Evolutionary conservation across 768 basidiomycete genomes (phyloP).

Genomic region (Xanthoconium purpureum): DNA sequence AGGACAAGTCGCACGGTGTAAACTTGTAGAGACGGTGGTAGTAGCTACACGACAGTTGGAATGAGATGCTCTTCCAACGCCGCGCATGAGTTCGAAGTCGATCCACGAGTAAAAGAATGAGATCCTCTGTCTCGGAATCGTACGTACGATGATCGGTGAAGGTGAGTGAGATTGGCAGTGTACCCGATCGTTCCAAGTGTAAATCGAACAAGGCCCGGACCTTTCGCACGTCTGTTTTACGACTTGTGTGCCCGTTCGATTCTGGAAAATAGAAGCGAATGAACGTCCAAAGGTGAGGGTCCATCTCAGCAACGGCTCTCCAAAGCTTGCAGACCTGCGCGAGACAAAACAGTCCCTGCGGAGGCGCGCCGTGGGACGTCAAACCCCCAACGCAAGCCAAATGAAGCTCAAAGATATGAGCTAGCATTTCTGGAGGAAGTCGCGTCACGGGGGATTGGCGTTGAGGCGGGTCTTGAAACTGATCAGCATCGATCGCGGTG

Average conservation of each 20-base stretch:
- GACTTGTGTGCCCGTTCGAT: neutral
- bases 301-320: slow-evolving; percentile 3
- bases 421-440: slow-evolving; percentile 36
- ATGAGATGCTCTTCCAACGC: slow-evolving; percentile 1
- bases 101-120: slow-evolving; percentile 12
- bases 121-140: neutral
- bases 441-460: slow-evolving; percentile 4
- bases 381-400: neutral
- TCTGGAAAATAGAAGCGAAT: slow-evolving; percentile 12
- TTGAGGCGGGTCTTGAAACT: neutral
- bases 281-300: slow-evolving; percentile 17
- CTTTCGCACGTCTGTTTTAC: neutral
- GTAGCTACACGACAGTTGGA: slow-evolving; percentile 9
- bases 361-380: too few relatives aligned
- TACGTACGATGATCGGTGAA: slow-evolving; percentile 5
- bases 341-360: neutral
- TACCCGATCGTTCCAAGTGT: slow-evolving; percentile 12
- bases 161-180: slow-evolving; percentile 10
- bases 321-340: slow-evolving; percentile 18
- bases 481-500: too few relatives aligned
- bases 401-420: slow-evolving; percentile 9
- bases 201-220: slow-evolving; percentile 2
- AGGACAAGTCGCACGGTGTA: slow-evolving; percentile 8
- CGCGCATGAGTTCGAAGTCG: slow-evolving; percentile 15
- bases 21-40: slow-evolving; percentile 16